phyloP scores from a whole-genome alignment of 2,329 filamentous ascomycete genomes.

The Fusarium papillatum region DNA sequence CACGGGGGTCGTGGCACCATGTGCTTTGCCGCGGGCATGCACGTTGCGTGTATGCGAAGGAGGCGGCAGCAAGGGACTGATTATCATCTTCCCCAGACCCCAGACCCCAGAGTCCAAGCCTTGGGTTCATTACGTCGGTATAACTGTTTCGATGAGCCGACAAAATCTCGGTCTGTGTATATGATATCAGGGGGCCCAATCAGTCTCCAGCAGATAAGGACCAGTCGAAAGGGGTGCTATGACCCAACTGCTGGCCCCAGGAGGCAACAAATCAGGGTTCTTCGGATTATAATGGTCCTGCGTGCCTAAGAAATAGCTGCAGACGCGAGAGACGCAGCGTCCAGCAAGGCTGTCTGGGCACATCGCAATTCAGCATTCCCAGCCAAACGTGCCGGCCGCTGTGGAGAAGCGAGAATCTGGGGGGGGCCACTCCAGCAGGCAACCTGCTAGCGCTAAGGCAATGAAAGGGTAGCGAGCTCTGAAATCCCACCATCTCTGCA shows the following conservation, averaged over 20 bases:
- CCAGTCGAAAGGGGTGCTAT: slow-evolving; percentile 3
- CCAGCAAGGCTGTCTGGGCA: slow-evolving; percentile 21
- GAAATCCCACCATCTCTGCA: slow-evolving; percentile 19
- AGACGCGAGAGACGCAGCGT: slow-evolving; percentile 34
- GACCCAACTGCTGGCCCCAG: slow-evolving; percentile 11
- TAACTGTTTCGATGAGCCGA: slow-evolving; percentile 35
- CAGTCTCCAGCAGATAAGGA: slow-evolving; percentile 35
- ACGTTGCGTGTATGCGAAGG: background rate
- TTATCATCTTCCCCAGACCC: slow-evolving; percentile 9
- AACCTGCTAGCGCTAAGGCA: slow-evolving; percentile 28
- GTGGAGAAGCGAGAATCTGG: slow-evolving; percentile 43
- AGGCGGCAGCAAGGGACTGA: background rate
- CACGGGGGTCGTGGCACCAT: slow-evolving; percentile 14
- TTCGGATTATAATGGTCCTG: slow-evolving; percentile 30
- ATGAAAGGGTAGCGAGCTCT: background rate
- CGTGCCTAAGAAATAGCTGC: slow-evolving; percentile 28
- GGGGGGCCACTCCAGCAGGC: slow-evolving; percentile 32
- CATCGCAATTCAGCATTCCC: slow-evolving; percentile 21
- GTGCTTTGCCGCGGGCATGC: slow-evolving; percentile 4
- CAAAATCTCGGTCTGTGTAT: slow-evolving; percentile 11
- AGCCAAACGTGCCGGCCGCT: slow-evolving; percentile 41
- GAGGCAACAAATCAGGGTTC: slow-evolving; percentile 31
- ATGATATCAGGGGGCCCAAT: slow-evolving; percentile 22
- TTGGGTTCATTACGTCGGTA: slow-evolving; percentile 32
- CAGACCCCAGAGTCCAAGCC: slow-evolving; percentile 6